A percentile compares a stretch with the other conserved stretches of the same genome.
These are phyloP conservation scores for Paspalum vaginatum DNA, from an alignment of 176 grass and related monocot species.

Conservation along the genomic window DNA sequence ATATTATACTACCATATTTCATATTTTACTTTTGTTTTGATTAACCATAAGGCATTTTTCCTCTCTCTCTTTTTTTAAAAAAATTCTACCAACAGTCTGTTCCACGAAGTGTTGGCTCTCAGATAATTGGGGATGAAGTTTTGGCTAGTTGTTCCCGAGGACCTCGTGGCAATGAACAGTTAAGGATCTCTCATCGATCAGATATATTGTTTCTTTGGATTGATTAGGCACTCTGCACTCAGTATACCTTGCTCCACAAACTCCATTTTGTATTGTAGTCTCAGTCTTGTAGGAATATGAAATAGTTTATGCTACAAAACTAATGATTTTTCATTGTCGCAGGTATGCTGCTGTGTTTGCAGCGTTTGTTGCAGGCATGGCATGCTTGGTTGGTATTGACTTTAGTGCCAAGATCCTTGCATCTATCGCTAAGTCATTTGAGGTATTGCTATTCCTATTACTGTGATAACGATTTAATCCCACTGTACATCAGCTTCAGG, in stretches of 20 bases:
- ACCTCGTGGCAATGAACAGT: conserved; percentile 87
- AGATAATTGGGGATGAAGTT: conserved; percentile 73
- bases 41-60: conserved; percentile 1
- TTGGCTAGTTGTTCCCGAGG: conserved; percentile 74
- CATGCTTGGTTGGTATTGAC: conserved; percentile 86
- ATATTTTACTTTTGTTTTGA: conserved; percentile 18
- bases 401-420: conserved; percentile 89
- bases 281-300: conserved; percentile 4
- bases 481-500: neutral
- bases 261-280: neutral
- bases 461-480: neutral
- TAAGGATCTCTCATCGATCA: conserved; percentile 39
- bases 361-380: conserved; percentile 93
- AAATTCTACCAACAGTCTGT: conserved; percentile 52
- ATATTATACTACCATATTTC: conserved; percentile 25
- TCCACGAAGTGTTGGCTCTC: conserved; percentile 67
- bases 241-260: neutral
- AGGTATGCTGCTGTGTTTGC: conserved; percentile 91
- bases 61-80: conserved; percentile 30
- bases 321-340: conserved; percentile 35
- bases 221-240: neutral
- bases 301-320: conserved; percentile 19
- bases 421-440: conserved; percentile 74
- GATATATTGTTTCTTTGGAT: conserved; percentile 19
- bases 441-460: conserved; percentile 57